phyloP scores from a whole-genome alignment of 1,139 yeast genomes.

The Meyerozyma guilliermondii region DNA sequence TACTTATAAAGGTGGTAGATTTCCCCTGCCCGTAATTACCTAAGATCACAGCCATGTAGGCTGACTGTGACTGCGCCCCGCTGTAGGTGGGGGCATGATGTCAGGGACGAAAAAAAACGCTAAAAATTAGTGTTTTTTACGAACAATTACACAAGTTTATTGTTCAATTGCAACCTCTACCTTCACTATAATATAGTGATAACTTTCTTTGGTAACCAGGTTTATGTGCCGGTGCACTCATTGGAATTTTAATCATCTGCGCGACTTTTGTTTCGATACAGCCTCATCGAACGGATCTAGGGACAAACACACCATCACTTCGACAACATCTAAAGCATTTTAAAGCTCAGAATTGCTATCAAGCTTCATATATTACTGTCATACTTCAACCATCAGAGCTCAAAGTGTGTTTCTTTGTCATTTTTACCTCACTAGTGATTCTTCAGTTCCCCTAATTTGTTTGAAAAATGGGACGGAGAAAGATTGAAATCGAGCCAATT shows the following conservation, averaged over 20 bases:
- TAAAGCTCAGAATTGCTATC: too few relatives aligned
- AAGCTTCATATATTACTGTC: too few relatives aligned
- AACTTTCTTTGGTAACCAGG: not conserved
- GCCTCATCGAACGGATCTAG: not conserved
- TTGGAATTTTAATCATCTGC: not conserved
- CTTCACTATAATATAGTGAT: not conserved
- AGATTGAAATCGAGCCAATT: conserved; percentile 89
- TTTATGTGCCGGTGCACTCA: not conserved
- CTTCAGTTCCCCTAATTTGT: not conserved
- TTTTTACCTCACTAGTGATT: not conserved
- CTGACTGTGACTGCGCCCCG: too few relatives aligned
- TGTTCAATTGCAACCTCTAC: not conserved
- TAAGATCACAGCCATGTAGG: too few relatives aligned
- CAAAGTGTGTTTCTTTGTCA: too few relatives aligned
- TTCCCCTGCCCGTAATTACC: too few relatives aligned
- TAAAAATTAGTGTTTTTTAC: too few relatives aligned
- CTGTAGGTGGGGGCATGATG: too few relatives aligned
- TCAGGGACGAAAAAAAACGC: too few relatives aligned
- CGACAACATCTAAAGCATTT: too few relatives aligned
- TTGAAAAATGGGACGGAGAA: conserved; percentile 83
- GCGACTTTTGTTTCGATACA: conserved; percentile 1
- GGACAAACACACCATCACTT: not conserved
- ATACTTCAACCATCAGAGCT: too few relatives aligned
- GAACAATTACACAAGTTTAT: not conserved
- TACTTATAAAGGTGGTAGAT: too few relatives aligned